Evolutionary conservation across 2,329 filamentous ascomycete species (phyloP).

Genomic region (Penicillium glabrum): DNA sequence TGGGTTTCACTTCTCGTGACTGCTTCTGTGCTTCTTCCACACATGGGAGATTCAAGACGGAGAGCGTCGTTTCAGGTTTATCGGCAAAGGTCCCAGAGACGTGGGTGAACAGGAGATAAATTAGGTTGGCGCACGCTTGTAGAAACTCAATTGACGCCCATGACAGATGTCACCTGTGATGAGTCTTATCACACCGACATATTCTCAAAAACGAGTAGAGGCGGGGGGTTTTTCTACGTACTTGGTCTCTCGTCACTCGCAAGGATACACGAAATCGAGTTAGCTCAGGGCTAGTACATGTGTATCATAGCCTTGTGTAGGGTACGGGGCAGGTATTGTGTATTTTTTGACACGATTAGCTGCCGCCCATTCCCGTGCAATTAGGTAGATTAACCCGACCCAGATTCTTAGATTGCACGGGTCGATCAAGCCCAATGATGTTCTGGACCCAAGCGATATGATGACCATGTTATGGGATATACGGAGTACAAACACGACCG

Average conservation of each 20-base stretch:
- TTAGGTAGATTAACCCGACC: constrained; percentile 7
- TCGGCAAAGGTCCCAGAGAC: constrained; percentile 25
- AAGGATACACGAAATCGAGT: background rate
- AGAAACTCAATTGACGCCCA: constrained; percentile 34
- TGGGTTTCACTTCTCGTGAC: background rate
- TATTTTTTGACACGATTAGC: background rate
- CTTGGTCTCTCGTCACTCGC: background rate
- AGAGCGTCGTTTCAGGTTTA: constrained; percentile 12
- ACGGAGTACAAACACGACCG: too few relatives aligned
- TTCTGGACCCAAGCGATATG: too few relatives aligned
- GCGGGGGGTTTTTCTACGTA: background rate
- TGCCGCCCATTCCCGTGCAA: background rate
- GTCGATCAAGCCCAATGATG: background rate
- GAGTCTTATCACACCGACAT: background rate
- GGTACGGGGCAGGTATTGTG: background rate
- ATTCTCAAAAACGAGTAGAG: background rate
- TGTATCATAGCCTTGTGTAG: background rate
- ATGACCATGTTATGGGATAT: too few relatives aligned
- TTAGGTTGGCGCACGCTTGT: constrained; percentile 33
- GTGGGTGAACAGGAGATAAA: constrained; percentile 31
- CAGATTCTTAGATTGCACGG: background rate
- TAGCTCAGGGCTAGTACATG: background rate
- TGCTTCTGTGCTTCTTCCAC: background rate
- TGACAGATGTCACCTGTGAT: constrained; percentile 20
- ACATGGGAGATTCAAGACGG: constrained; percentile 4